phyloP scores from a whole-genome alignment of 208 protist genomes.

The Acanthamoeba sp. region DNA sequence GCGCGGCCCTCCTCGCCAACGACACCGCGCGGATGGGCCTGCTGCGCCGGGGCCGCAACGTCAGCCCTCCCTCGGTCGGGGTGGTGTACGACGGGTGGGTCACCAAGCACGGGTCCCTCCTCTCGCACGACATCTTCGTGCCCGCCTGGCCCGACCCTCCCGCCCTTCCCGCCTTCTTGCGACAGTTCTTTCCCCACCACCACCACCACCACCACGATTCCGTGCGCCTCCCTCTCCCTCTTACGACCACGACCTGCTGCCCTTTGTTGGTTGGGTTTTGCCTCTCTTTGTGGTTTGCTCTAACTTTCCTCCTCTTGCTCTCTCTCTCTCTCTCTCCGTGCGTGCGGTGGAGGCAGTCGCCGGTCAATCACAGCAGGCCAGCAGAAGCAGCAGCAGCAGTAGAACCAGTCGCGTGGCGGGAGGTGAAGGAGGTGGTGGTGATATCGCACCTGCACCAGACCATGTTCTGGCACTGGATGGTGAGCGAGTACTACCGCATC shows the following conservation, averaged over 20 bases:
- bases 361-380: no score
- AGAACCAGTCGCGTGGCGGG: no score
- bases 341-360: no score
- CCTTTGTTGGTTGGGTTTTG: no score
- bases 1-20: no score
- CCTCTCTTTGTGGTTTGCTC: no score
- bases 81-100: slow-evolving; percentile 42
- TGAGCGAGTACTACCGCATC: slow-evolving; percentile 20
- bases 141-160: not conserved
- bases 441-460: not conserved
- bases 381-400: no score
- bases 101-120: not conserved
- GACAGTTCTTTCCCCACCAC: not conserved
- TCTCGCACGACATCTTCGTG: slow-evolving; percentile 51
- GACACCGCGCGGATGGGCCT: no score
- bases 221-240: not conserved
- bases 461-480: slow-evolving; percentile 58
- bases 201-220: not conserved
- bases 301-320: no score
- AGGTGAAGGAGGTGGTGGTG: slow-evolving; percentile 7
- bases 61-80: not conserved
- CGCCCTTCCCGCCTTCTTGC: not conserved
- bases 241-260: no score
- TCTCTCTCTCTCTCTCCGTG: no score
- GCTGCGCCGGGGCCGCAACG: not conserved